Evolutionary conservation across 495 filamentous ascomycete species (phyloP).

Genomic region (Aspergillus conjunctus): DNA sequence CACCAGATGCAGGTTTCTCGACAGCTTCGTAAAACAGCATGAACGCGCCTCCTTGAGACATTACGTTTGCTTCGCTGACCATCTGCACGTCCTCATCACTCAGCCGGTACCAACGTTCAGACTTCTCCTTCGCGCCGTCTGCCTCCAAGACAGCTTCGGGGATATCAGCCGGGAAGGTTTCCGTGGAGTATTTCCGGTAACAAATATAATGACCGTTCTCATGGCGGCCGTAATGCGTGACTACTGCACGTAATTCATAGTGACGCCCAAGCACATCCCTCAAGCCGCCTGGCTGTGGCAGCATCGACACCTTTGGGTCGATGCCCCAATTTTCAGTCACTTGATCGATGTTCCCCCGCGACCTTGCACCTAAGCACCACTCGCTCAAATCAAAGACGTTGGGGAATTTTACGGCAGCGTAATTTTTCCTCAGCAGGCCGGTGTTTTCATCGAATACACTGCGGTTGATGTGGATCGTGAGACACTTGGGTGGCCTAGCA

Average conservation of each 20-base stretch:
- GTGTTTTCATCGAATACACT: constrained; percentile 86
- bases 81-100: constrained; percentile 81
- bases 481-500: constrained; percentile 72
- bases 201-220: constrained; percentile 96
- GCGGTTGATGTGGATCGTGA: constrained; percentile 87
- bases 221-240: constrained; percentile 87
- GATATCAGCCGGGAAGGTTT: constrained; percentile 37
- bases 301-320: constrained; percentile 68
- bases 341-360: constrained; percentile 30
- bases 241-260: constrained; percentile 81
- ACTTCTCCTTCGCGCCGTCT: constrained; percentile 42
- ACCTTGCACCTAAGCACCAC: constrained; percentile 70
- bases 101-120: constrained; percentile 73
- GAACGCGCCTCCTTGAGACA: constrained; percentile 82
- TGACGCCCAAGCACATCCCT: constrained; percentile 46
- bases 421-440: constrained; percentile 78
- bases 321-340: constrained; percentile 64
- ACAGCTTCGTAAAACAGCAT: constrained; percentile 92
- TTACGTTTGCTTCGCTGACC: constrained; percentile 71
- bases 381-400: constrained; percentile 67
- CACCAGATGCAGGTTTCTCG: constrained; percentile 13
- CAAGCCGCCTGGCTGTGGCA: constrained; percentile 50
- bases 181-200: constrained; percentile 67
- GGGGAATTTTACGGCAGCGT: constrained; percentile 75
- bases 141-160: constrained; percentile 41